Percentiles rank a stretch among this genome's conserved stretches.
Conservation (phyloP, 2,329 filamentous ascomycete species). For the Fusarium sp. region DNA sequence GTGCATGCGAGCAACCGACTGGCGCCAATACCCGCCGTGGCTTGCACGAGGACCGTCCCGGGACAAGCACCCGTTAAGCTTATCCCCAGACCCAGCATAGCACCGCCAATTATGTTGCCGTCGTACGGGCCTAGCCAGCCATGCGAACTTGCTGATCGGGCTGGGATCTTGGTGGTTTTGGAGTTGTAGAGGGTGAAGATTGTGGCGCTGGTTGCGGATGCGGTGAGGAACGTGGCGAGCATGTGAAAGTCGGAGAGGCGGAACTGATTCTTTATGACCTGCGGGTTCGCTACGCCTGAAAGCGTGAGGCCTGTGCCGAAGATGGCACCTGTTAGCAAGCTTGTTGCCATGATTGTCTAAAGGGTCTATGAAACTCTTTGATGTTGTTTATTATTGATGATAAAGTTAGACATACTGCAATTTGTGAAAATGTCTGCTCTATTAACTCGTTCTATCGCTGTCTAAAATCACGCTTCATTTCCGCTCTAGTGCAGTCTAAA, state of each 20-base stretch:
- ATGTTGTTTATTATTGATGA: neutral
- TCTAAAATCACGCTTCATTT: neutral
- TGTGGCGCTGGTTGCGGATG: conserved; percentile 8
- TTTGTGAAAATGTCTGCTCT: neutral
- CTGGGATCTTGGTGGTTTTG: neutral
- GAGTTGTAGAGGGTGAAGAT: conserved; percentile 11
- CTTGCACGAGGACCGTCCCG: conserved; percentile 18
- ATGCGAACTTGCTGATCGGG: neutral
- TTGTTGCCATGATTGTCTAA: neutral
- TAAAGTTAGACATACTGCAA: neutral
- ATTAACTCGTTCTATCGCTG: conserved; percentile 3
- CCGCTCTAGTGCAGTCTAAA: neutral
- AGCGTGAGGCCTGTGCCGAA: conserved; percentile 15
- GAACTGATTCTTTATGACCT: conserved; percentile 17
- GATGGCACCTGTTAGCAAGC: conserved; percentile 1
- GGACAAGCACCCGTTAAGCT: conserved; percentile 24
- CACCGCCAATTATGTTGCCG: conserved; percentile 13
- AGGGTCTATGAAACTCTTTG: neutral
- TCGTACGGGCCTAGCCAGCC: conserved; percentile 8
- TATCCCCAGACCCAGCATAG: conserved; percentile 21
- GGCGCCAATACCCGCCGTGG: neutral
- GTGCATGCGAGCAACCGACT: conserved; percentile 5
- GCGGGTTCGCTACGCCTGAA: conserved; percentile 10
- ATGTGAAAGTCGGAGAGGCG: conserved; percentile 19
- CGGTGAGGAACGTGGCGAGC: conserved; percentile 19